Percentiles rank a stretch among this genome's conserved stretches.
These are phyloP conservation scores for Asterophora lycoperdoides DNA, from an alignment of 768 basidiomycete species.

Conservation along the genomic window DNA sequence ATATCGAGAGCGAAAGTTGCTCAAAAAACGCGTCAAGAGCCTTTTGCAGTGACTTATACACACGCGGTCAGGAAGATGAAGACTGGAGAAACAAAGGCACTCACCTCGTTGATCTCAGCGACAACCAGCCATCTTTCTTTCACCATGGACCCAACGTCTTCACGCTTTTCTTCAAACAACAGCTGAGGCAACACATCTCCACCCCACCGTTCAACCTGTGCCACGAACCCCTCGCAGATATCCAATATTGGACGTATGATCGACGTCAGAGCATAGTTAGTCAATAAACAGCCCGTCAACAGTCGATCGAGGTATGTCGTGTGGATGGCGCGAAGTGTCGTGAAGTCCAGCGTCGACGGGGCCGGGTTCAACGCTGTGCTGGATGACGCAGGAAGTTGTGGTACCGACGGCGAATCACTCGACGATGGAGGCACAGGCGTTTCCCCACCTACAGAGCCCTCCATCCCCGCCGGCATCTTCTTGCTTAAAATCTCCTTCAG, in stretches of 20 bases:
- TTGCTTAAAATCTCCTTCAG: constrained; percentile 57
- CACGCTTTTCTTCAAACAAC: constrained; percentile 70
- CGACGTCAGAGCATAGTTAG: constrained; percentile 56
- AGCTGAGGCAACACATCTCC: constrained; percentile 85
- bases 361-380: constrained; percentile 25
- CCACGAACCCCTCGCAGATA: constrained; percentile 83
- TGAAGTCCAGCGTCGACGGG: constrained; percentile 67
- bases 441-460: not conserved
- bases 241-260: constrained; percentile 73
- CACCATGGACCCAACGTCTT: constrained; percentile 68
- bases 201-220: constrained; percentile 87
- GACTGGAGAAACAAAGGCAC: constrained; percentile 9
- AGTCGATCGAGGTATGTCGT: constrained; percentile 76
- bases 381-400: constrained; percentile 19
- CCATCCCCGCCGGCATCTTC: constrained; percentile 16
- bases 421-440: not conserved
- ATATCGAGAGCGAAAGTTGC: constrained; percentile 70
- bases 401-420: not conserved
- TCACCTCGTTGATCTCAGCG: constrained; percentile 74
- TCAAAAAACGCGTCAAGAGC: constrained; percentile 77
- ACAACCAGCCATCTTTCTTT: constrained; percentile 65
- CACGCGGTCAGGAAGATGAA: not conserved
- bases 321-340: constrained; percentile 79
- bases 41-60: constrained; percentile 56
- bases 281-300: constrained; percentile 73